Evolutionary conservation across 2,329 filamentous ascomycete genomes (phyloP), one percentile per base, ranked within the genome.

Genomic region (Pseudocercospora eumusae): DNA sequence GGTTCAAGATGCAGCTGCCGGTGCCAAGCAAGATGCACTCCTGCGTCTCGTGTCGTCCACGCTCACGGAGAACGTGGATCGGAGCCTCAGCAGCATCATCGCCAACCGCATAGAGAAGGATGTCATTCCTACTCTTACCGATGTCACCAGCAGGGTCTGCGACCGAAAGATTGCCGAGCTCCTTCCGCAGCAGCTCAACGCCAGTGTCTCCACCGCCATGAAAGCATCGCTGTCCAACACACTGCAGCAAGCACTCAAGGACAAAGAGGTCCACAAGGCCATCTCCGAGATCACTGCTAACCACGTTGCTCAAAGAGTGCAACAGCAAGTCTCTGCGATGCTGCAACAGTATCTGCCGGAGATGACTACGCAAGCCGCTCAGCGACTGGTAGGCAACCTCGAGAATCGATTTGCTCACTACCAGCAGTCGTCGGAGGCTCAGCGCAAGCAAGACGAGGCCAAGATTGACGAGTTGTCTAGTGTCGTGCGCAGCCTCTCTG

Each of bases 21-120:
- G 82, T 44, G 83, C 86, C n/a, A 87, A 88, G 71, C 87, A 90
- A 71, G 87, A 90, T 68, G 85, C 87, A 44, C 81, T 91, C 20
- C 81, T 91, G 47, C 85, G 86, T 27, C 76, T 90, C 57, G 85
- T 91, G 3, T 90, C 88, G 1, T 84, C 81, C 64, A 90, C 88
- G 2, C 76, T 91, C 49, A 86, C 85, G 10, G 86, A 88, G 63
- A 90, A 90, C 60, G 85, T 91, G 23, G 88, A 91, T 75, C 88
- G 89, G 70, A 90, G 91, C 21, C 83, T 97, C 40, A 83, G 87
- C 64, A 87, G 86, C 64, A 90, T 96, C 68, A 88, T 96, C 56
- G 85, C 86, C 52, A 83, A 87, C 53, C 89, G 90, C 74, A 91
- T 96, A 67, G 85, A 91, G 64, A 83, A 87, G 59, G 83, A 87